Conservation (phyloP, 2,329 filamentous ascomycete genomes). For the Diaporthe batatas region DNA sequence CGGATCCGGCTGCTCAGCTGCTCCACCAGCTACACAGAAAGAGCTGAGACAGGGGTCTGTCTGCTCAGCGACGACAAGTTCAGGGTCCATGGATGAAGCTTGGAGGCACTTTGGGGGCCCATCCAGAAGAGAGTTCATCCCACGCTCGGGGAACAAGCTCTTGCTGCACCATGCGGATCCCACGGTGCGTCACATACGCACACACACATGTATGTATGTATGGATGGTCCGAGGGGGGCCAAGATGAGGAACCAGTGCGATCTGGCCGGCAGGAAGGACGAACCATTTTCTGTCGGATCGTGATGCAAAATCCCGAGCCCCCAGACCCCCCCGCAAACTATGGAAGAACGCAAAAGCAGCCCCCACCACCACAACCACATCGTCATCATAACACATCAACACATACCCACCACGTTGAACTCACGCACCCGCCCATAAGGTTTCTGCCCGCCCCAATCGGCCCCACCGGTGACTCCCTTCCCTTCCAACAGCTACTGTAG, state of each 20-base stretch:
- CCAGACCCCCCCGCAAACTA: constrained; percentile 15
- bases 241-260: background rate
- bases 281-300: background rate
- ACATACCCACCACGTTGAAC: background rate
- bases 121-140: constrained; percentile 25
- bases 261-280: constrained; percentile 23
- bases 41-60: constrained; percentile 3
- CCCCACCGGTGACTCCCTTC: no score
- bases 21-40: background rate
- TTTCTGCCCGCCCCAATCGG: background rate
- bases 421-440: constrained; percentile 1
- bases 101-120: background rate
- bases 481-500: background rate
- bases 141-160: constrained; percentile 24
- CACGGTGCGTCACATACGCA: constrained; percentile 14
- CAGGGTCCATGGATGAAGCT: constrained; percentile 24
- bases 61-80: background rate
- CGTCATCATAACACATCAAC: background rate
- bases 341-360: background rate
- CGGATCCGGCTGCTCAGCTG: constrained; percentile 16
- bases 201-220: background rate
- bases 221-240: background rate
- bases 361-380: no score
- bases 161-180: constrained; percentile 11
- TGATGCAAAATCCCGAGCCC: background rate